Base-by-base conservation (phyloP, 1,284 basidiomycete genomes). In the Porogramme epimiltina region DNA sequence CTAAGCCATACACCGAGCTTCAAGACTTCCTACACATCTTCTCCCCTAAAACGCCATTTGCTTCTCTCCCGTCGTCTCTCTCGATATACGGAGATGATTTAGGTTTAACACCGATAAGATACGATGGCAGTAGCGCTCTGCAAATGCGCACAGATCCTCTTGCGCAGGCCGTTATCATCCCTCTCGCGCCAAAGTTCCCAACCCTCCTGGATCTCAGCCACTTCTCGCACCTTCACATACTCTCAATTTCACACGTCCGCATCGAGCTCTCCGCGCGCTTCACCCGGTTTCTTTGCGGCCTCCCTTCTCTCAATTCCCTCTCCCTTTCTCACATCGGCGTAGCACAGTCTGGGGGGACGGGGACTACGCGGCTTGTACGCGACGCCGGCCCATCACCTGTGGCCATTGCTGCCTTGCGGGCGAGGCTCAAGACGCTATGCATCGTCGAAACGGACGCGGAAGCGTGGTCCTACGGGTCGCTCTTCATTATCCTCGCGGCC, bases 181-280 rank as follows among this genome's bases (percentile, higher is more conserved):
- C 34, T 13, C 34, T 6, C 34, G 34, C 34, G 16, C 34, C 34
- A 6, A 31, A 31, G 34, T 37, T 37, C 34, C 34, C 34, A 5
- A 13, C 34, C 34, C 44, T 47, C 33, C 23, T 52, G n/a, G 45
- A 52, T 23, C 19, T 42, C 20, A 19, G 25, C 20, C 45, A 46
- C 22, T 25, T 52, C 16, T 23, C 16, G 3, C 1, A 44, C 18
- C 40, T 52, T 13, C 34, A 41, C 15, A 16, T 26, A 3, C 26
- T 52, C 19, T 9, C 51, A 1, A 34, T 52, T 20, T 47, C 51
- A 10, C 16, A 51, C 20, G 26, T 47, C 15, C 18, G 15, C 13
- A 36, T 51, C 18, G 39, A 37, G 19, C 20, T 28, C 24, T 9
- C 24, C 1, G 19, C 9, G 19, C 50, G 40, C 25, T 47, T 51